Evolutionary conservation across 2,329 filamentous ascomycete genomes (phyloP), one percentile per base, ranked within the genome.

Genomic region (Pezicula carpinea): DNA sequence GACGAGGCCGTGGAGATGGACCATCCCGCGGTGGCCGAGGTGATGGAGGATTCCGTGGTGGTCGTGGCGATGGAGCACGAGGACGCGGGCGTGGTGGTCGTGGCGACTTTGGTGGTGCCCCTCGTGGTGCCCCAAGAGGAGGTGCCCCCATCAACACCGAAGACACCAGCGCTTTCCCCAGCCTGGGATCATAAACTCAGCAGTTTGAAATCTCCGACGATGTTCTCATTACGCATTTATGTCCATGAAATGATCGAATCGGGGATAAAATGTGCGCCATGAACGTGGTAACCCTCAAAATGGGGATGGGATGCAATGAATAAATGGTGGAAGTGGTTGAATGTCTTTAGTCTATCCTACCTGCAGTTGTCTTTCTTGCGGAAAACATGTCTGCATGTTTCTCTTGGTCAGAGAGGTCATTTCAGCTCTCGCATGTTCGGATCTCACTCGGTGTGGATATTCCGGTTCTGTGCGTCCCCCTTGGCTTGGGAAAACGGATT

Each of bases 151-250:
- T 73, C 65, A 74, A 76, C 66, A 64, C 74, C 57, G 59, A 65
- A 53, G 75, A 79, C 64, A 62, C 66, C 55, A 71, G 61, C 53
- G 74, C 73, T 54, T 79, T 78, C 70, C 75, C 75, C 47, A 74
- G 67, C 66, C 64, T 78, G 55, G 75, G 74, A 60, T 54, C 60
- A 57, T 63, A 63, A 51, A 54, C 44, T 47, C 41, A 6, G 18
- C 22, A 15, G 8, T 7, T 10, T 15, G 11, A 35, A 15, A 15
- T 19, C 18, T 19, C 33, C 14, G 10, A 35, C n/a, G n/a, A 35
- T 11, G 26, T 29, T 29, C 26, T 29, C 13, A 44, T 26, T 44
- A 15, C 23, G 17, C 23, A 43, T 32, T 10, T 43, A 18, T 14
- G 40, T 33, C n/a, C n/a, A 8, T 22, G 23, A 32, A 32, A 32